Evolutionary conservation across 2,329 filamentous ascomycete genomes (phyloP).

Genomic region (Exophiala dermatitidis): DNA sequence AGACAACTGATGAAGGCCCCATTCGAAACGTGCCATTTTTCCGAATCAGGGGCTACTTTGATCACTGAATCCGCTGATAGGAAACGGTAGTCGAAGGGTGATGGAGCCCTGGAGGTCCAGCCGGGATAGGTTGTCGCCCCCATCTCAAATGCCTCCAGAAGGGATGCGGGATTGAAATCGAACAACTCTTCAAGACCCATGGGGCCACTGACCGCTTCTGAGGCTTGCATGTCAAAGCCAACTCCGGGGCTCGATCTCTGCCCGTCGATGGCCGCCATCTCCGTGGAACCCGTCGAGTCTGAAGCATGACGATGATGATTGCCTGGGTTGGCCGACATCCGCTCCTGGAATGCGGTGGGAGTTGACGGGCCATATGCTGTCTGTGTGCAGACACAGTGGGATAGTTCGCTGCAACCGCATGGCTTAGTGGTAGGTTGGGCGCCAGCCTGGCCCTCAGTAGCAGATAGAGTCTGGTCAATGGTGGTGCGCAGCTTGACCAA

Average conservation of each 20-base stretch:
- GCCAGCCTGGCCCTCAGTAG: slow-evolving; percentile 1
- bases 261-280: background rate
- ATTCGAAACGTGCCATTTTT: slow-evolving; percentile 25
- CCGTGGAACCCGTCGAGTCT: slow-evolving; percentile 12
- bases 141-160: slow-evolving; percentile 19
- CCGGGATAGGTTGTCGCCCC: slow-evolving; percentile 6
- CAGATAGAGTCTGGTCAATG: slow-evolving; percentile 17
- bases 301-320: slow-evolving; percentile 5
- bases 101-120: slow-evolving; percentile 13
- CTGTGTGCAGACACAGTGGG: slow-evolving; percentile 1
- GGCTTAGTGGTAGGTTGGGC: background rate
- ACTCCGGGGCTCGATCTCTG: background rate
- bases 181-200: slow-evolving; percentile 16
- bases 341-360: background rate
- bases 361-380: background rate
- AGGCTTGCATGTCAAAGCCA: background rate
- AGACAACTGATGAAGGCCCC: slow-evolving; percentile 20
- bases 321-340: background rate
- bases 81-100: slow-evolving; percentile 20
- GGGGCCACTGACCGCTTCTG: background rate
- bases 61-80: slow-evolving; percentile 3
- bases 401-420: slow-evolving; percentile 4
- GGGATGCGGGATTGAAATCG: slow-evolving; percentile 14
- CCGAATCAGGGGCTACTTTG: slow-evolving; percentile 19
- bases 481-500: slow-evolving; percentile 20